These are phyloP conservation scores for Ustilago vetiveriae DNA, from an alignment of 1,284 basidiomycete genomes.

Conservation along the genomic window DNA sequence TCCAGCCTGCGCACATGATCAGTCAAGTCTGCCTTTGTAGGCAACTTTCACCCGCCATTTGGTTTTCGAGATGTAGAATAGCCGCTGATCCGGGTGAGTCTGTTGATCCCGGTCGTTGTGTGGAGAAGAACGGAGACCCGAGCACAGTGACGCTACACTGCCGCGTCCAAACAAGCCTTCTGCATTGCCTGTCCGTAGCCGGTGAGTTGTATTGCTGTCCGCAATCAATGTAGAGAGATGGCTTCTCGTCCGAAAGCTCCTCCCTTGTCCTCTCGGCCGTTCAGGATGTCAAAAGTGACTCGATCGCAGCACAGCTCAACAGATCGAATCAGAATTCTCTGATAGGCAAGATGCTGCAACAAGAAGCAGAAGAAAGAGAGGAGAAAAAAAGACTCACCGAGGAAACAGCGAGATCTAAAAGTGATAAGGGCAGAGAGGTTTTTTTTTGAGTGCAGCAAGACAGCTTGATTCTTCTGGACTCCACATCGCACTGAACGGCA, in stretches of 20 bases:
- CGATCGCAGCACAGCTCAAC: constrained; percentile 24
- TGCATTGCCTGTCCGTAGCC: neutral
- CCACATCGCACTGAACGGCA: neutral
- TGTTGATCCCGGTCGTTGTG: neutral
- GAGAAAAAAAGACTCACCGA: constrained; percentile 24
- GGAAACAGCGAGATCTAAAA: constrained; percentile 26
- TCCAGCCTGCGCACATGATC: no score
- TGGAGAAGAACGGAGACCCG: constrained; percentile 18
- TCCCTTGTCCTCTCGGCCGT: constrained; percentile 23
- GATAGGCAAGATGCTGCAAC: constrained; percentile 13
- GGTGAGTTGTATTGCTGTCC: neutral
- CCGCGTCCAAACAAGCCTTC: neutral
- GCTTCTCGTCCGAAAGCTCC: constrained; percentile 16
- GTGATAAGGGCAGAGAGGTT: constrained; percentile 22
- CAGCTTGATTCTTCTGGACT: neutral
- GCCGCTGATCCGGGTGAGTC: constrained; percentile 4
- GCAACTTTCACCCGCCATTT: constrained; percentile 20
- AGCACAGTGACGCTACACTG: constrained; percentile 17
- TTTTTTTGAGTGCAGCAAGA: no score
- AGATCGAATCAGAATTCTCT: constrained; percentile 11
- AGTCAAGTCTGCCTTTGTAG: no score
- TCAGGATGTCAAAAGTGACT: constrained; percentile 4
- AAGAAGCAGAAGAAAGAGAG: neutral
- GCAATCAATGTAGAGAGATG: neutral
- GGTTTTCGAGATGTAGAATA: neutral